Base-by-base conservation (phyloP, 129 eudicot genomes). In the Smallanthus sonchifolius region DNA sequence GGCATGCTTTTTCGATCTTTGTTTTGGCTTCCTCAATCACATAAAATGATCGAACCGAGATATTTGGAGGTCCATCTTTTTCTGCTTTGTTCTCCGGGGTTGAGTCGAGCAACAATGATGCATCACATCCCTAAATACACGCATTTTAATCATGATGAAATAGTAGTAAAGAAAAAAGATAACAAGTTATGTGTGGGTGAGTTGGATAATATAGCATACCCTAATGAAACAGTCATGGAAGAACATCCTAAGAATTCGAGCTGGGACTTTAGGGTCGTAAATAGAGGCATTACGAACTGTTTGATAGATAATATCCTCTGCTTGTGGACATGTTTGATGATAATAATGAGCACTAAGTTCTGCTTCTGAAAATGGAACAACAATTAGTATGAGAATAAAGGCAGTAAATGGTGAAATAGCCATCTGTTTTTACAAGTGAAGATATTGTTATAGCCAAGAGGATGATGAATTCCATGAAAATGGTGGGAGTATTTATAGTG, bases 181-280 rank as follows among this genome's bases (percentile, higher is more conserved):
- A 6, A 15, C 3, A 9, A 17, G 59, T 3, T 24, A 56, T 10
- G 48, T 45, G 30, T 2, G 57, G 28, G 59, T n/a, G 51, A 13
- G 14, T 20, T 24, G 9, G 3, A 57, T 13, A 6, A 17, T 13
- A 24, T 13, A 19, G 19, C 39, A 47, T 77, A 86, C 97, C 82
- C 96, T 85, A 16, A 92, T 70, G 88, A 89, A 88, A 75, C 97
- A 89, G 55, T 92, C 97, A 70, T 92, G 97, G 82, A 92, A 89
- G 89, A 89, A 92, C 91, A 92, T 87, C 65, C 97, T 79, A 35
- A 92, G 88, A 11, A 89, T 55, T 17, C 96, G 87, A 65, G 92
- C 92, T 0, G 97, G 92, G 68, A 85, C 89, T 82, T 89, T 92
- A 47, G 91, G 87, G 81, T 92, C 97, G 68, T 71, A 79, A 10